Conservation (phyloP, 2,329 filamentous ascomycete genomes). For the Aspergillus sp. region DNA sequence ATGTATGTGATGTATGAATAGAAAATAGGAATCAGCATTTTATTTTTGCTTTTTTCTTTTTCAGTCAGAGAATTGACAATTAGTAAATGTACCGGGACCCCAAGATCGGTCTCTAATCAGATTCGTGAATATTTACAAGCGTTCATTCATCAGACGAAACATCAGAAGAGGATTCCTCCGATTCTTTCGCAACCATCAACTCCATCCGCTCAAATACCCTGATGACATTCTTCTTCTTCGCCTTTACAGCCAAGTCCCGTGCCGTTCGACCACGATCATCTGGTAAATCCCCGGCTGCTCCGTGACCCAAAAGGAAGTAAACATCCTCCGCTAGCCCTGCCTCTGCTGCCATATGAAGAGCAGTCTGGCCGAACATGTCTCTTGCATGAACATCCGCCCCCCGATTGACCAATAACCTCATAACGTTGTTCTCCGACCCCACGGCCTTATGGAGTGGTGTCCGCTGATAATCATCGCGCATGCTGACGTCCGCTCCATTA, state of each 20-base stretch:
- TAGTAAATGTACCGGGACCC: too few species aligned
- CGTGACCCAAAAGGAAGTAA: slow-evolving; percentile 25
- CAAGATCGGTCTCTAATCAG: too few species aligned
- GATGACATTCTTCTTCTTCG: slow-evolving; percentile 17
- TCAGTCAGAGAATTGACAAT: too few species aligned
- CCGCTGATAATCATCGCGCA: slow-evolving; percentile 25
- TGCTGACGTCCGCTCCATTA: slow-evolving; percentile 27
- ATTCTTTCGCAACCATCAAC: slow-evolving; percentile 10
- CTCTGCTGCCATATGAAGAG: slow-evolving; percentile 26
- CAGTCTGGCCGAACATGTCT: slow-evolving; percentile 27
- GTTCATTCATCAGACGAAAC: not conserved
- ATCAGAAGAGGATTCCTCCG: slow-evolving; percentile 8
- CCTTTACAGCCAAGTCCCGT: slow-evolving; percentile 21
- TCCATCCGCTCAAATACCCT: slow-evolving; percentile 18
- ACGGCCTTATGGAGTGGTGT: slow-evolving; percentile 27
- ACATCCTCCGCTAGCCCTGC: slow-evolving; percentile 24
- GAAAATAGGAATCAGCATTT: too few species aligned
- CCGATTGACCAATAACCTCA: slow-evolving; percentile 25
- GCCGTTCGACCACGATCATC: slow-evolving; percentile 24
- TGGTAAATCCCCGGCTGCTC: slow-evolving; percentile 17
- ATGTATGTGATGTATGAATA: too few species aligned
- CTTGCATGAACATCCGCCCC: slow-evolving; percentile 19
- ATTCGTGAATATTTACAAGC: not conserved
- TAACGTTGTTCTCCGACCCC: slow-evolving; percentile 20
- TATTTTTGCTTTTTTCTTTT: too few species aligned